Conservation (phyloP, 768 basidiomycete genomes). For the Strobilomyces echinocephalus region DNA sequence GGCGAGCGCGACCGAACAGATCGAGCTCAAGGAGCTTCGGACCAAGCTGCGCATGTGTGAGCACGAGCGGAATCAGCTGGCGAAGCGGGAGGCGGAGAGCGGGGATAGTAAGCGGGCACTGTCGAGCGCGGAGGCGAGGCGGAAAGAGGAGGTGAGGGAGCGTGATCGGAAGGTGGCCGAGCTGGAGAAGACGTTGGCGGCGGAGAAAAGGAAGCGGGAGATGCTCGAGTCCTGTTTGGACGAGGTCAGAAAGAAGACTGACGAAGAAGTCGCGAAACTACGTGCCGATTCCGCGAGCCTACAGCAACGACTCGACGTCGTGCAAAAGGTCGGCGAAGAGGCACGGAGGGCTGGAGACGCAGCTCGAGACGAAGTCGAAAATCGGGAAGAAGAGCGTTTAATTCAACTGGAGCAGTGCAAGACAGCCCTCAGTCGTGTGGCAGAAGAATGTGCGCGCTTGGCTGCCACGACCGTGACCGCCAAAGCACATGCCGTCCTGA, state of each 20-base stretch:
- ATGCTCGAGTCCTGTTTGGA: conserved; percentile 40
- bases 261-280: conserved; percentile 37
- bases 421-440: conserved; percentile 41
- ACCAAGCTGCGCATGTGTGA: conserved; percentile 55
- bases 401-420: conserved; percentile 49
- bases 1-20: conserved; percentile 42
- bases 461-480: conserved; percentile 40
- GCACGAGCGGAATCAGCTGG: conserved; percentile 49
- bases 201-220: conserved; percentile 51
- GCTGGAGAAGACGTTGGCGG: conserved; percentile 46
- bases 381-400: conserved; percentile 44
- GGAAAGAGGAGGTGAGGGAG: conserved; percentile 52
- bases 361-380: conserved; percentile 29
- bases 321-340: conserved; percentile 34
- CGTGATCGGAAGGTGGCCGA: conserved; percentile 52
- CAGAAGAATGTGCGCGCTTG: conserved; percentile 52
- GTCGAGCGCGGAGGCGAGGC: conserved; percentile 44
- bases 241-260: conserved; percentile 39
- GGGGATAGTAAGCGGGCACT: conserved; percentile 48
- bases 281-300: conserved; percentile 32
- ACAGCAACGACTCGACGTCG: conserved; percentile 35
- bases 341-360: conserved; percentile 31
- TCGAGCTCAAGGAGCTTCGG: conserved; percentile 59
- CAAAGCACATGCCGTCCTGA: conserved; percentile 35
- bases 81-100: conserved; percentile 48